Conservation (phyloP, 2,329 filamentous ascomycete species). For the Metarhizium album region DNA sequence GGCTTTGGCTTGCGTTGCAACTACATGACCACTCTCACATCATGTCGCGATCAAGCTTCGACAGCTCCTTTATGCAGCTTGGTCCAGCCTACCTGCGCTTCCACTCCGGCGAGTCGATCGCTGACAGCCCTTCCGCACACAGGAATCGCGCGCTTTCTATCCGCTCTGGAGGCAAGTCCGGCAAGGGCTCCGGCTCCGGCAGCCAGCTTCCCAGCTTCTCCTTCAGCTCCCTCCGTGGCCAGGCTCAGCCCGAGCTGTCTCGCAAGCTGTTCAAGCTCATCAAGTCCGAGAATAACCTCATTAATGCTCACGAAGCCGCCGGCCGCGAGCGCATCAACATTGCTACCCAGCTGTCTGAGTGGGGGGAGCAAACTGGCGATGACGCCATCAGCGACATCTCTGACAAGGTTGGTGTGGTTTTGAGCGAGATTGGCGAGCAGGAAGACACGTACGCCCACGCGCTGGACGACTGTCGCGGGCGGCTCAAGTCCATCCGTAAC, state of each 20-base stretch:
- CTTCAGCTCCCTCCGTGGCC: constrained; percentile 75
- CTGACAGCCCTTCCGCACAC: constrained; percentile 17
- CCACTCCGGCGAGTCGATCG: constrained; percentile 10
- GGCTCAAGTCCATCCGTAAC: constrained; percentile 88
- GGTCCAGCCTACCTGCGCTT: constrained; percentile 10
- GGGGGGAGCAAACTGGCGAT: constrained; percentile 87
- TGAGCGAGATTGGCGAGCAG: constrained; percentile 88
- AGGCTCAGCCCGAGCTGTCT: constrained; percentile 77
- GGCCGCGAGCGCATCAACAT: constrained; percentile 76
- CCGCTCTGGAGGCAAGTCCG: constrained; percentile 52
- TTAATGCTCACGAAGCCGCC: constrained; percentile 73
- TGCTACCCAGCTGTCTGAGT: constrained; percentile 85
- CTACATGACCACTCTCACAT: not conserved
- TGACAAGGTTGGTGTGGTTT: constrained; percentile 88
- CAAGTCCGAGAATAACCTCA: constrained; percentile 87
- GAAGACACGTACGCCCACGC: constrained; percentile 81
- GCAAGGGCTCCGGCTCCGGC: constrained; percentile 27
- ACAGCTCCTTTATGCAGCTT: constrained; percentile 15
- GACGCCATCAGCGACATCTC: constrained; percentile 80
- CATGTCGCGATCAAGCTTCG: constrained; percentile 24
- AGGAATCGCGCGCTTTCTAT: constrained; percentile 69
- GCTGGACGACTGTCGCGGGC: constrained; percentile 70
- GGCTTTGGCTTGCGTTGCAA: not conserved
- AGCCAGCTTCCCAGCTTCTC: constrained; percentile 58
- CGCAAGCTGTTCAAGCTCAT: constrained; percentile 85